Base-by-base conservation (phyloP, 164 flowering plant species). In the Tetrastigma voinierianum region DNA sequence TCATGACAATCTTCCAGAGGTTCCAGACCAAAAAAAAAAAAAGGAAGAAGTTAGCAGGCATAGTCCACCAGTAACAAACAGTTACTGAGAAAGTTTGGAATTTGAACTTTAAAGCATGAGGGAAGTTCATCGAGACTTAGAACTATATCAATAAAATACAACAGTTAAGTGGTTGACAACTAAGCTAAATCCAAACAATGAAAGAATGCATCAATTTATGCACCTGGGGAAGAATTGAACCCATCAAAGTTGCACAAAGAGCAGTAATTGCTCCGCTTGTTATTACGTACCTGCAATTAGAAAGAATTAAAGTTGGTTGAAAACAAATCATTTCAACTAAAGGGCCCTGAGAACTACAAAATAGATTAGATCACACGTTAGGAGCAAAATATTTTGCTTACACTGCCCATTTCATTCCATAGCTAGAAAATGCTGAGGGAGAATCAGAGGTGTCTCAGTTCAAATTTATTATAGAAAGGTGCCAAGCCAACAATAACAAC, bases 401-500 rank as follows among this genome's bases (percentile, higher is more conserved):
- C 93, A 77, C 81, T 73, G 89, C 90, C 93, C 93, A 88, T 23
- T 86, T 76, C 80, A 84, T 76, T 69, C 89, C 90, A 60, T 84
- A 83, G 64, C 75, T 78, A 47, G 86, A 66, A 79, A 88, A 86
- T 19, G 90, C 90, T 66, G 87, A 83, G 2, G 2, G 93, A 86
- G 64, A 88, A n/a, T n/a, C 83, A 63, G 93, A 90, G 40, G 87
- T 88, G 70, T 88, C 93, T 23, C 88, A 84, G 79, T 86, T 86
- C 89, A 88, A 66, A 12, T 78, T n/a, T n/a, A n/a, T n/a, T 74
- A 79, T 78, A 86, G 59, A 78, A 88, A n/a, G 93, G 93, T 45
- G 86, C 87, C 46, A 88, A 67, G 65, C 90, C 90, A 68, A 86
- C 86, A 67, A 84, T 75, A 58, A 84, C 85, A 66, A 80, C 71